These are phyloP conservation scores for Diaporthe helianthi DNA, from an alignment of 2,329 filamentous ascomycete genomes.

Conservation along the genomic window DNA sequence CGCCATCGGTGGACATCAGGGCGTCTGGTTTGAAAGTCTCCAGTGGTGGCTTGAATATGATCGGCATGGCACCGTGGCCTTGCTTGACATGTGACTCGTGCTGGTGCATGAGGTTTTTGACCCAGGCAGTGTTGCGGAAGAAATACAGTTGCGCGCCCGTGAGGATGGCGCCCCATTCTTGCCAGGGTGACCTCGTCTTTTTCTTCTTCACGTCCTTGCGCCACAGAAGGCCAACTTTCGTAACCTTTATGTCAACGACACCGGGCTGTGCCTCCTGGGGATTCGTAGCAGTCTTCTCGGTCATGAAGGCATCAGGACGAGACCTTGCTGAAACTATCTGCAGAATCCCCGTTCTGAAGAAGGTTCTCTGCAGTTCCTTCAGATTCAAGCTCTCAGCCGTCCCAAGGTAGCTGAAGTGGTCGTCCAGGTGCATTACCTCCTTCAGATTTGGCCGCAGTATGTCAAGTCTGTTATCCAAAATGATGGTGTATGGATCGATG, in stretches of 20 bases:
- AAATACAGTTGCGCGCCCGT: conserved; percentile 98
- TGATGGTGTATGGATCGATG: conserved; percentile 93
- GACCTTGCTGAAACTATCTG: conserved; percentile 96
- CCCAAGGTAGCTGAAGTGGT: conserved; percentile 88
- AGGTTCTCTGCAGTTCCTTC: conserved; percentile 82
- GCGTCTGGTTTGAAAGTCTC: conserved; percentile 93
- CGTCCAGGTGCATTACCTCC: conserved; percentile 91
- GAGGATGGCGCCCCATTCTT: conserved; percentile 96
- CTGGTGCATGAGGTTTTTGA: conserved; percentile 89
- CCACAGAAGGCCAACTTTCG: conserved; percentile 94
- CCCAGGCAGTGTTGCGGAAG: conserved; percentile 92
- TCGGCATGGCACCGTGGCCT: conserved; percentile 75
- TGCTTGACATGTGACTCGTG: conserved; percentile 82
- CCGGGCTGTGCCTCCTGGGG: conserved; percentile 87
- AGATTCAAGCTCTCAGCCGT: conserved; percentile 79
- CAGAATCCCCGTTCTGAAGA: conserved; percentile 88
- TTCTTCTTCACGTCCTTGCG: conserved; percentile 93
- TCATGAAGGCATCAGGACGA: conserved; percentile 93
- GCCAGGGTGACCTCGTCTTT: conserved; percentile 94
- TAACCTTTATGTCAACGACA: conserved; percentile 96
- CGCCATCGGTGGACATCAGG: conserved; percentile 90
- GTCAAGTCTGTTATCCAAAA: conserved; percentile 88
- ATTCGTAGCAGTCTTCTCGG: conserved; percentile 82
- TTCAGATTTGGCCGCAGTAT: conserved; percentile 82
- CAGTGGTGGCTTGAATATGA: conserved; percentile 89